A percentile compares a stretch with the other conserved stretches of the same genome.
phyloP scores from a whole-genome alignment of 495 filamentous ascomycete species.

The Haplographium delicatum region DNA sequence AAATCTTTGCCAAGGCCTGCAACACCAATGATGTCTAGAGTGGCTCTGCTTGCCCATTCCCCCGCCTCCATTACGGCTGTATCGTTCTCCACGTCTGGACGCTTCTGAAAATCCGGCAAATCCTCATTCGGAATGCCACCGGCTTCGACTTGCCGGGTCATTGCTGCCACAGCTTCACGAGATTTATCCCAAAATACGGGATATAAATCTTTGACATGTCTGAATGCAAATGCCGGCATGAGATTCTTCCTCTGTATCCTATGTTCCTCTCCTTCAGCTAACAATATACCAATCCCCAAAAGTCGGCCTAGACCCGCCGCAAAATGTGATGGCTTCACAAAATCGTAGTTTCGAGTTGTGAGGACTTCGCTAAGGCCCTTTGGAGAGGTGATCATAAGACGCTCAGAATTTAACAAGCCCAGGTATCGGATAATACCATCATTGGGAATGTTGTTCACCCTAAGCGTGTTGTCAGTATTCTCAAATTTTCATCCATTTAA shows the following conservation, averaged over 20 bases:
- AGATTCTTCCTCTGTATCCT: conserved; percentile 75
- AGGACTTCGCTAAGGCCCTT: conserved; percentile 64
- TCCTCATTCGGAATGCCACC: conserved; percentile 30
- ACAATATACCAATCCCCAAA: conserved; percentile 68
- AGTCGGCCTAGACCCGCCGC: conserved; percentile 54
- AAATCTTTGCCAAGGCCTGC: conserved; percentile 82
- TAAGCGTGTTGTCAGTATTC: conserved; percentile 21
- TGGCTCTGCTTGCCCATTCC: conserved; percentile 64
- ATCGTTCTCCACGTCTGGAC: conserved; percentile 34
- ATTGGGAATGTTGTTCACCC: conserved; percentile 72
- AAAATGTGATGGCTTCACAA: conserved; percentile 62
- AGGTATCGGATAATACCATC: conserved; percentile 80
- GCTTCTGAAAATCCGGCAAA: conserved; percentile 28
- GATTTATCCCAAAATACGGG: conserved; percentile 76
- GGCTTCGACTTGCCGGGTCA: conserved; percentile 30
- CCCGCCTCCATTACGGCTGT: conserved; percentile 59
- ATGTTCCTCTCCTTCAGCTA: conserved; percentile 85
- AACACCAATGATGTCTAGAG: conserved; percentile 82
- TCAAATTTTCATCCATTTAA: background rate
- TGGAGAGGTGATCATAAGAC: conserved; percentile 59
- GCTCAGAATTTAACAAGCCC: conserved; percentile 62
- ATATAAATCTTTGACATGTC: conserved; percentile 83
- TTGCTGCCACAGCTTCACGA: conserved; percentile 39
- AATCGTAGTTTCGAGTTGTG: conserved; percentile 70
- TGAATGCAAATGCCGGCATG: conserved; percentile 78